Conservation (phyloP, 2,329 filamentous ascomycete species). For the Fusarium graminum region DNA sequence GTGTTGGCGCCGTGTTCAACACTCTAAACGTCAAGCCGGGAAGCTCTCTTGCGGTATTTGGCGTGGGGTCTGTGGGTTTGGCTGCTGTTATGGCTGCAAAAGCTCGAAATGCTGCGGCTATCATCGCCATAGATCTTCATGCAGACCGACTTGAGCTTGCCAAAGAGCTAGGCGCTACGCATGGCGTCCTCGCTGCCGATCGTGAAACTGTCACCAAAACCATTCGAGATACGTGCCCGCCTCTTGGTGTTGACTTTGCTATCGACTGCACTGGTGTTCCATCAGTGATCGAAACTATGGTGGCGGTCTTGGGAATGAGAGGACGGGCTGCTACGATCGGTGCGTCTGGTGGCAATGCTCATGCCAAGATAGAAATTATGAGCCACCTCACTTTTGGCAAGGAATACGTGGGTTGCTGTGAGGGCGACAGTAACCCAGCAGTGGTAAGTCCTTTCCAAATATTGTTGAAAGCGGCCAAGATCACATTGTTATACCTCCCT, state of each 20-base stretch:
- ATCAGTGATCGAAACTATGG: constrained; percentile 25
- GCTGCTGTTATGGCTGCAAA: constrained; percentile 36
- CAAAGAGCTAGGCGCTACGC: constrained; percentile 26
- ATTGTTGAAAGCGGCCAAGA: not conserved
- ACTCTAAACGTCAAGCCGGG: constrained; percentile 18
- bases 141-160: constrained; percentile 17
- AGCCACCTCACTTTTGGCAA: constrained; percentile 20
- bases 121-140: constrained; percentile 31
- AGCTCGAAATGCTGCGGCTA: not conserved
- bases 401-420: constrained; percentile 31
- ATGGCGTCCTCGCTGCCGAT: constrained; percentile 1
- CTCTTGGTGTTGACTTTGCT: constrained; percentile 30
- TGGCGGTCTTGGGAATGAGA: constrained; percentile 14
- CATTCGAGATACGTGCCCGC: not conserved
- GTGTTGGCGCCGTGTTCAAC: constrained; percentile 27
- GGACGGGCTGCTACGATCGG: constrained; percentile 27
- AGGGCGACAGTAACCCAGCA: constrained; percentile 24
- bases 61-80: constrained; percentile 26
- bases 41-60: constrained; percentile 27
- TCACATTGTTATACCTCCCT: not conserved
- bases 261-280: constrained; percentile 38
- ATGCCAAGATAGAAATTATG: constrained; percentile 28
- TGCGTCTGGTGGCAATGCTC: constrained; percentile 8
- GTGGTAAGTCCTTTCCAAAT: not conserved
- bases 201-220: not conserved